Conservation (phyloP, 1,139 yeast genomes). For the Yamadazyma kanchanaburiensis region DNA sequence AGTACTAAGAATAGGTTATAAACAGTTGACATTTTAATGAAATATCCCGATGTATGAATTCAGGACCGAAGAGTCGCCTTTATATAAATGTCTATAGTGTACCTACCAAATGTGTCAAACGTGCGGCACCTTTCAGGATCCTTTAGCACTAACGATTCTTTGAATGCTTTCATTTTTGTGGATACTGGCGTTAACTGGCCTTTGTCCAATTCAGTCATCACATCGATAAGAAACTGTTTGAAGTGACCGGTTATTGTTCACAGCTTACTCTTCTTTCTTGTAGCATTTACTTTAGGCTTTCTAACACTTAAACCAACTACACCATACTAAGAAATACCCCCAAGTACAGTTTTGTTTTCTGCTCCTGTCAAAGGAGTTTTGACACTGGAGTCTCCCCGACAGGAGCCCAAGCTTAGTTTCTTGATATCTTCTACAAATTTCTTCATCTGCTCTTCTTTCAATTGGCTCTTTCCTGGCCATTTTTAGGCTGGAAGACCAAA, state of each 20-base stretch:
- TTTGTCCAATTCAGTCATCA: conserved; percentile 7
- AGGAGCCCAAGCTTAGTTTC: conserved; percentile 8
- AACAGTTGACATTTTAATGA: neutral
- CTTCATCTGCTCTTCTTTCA: conserved; percentile 3
- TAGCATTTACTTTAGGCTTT: conserved; percentile 6
- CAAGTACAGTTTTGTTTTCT: conserved; percentile 10
- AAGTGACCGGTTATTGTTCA: conserved; percentile 8
- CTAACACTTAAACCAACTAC: conserved; percentile 8
- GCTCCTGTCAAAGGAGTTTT: conserved; percentile 3
- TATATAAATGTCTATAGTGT: conserved; percentile 1
- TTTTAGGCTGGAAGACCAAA: conserved; percentile 4
- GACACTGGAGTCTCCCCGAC: conserved; percentile 5
- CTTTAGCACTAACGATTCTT: conserved; percentile 7
- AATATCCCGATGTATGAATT: conserved; percentile 1
- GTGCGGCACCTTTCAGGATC: conserved; percentile 5
- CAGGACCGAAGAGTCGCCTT: conserved; percentile 1
- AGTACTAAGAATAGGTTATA: conserved; percentile 1
- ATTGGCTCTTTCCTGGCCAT: conserved; percentile 2
- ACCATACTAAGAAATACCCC: conserved; percentile 8
- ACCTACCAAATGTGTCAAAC: conserved; percentile 1
- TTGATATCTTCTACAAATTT: conserved; percentile 1
- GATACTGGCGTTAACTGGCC: conserved; percentile 2
- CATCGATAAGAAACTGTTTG: conserved; percentile 7
- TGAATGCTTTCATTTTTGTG: conserved; percentile 9
- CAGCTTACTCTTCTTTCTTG: conserved; percentile 6